Evolutionary conservation across 306 rosid species (phyloP).

Genomic region (Biancaea sappan): DNA sequence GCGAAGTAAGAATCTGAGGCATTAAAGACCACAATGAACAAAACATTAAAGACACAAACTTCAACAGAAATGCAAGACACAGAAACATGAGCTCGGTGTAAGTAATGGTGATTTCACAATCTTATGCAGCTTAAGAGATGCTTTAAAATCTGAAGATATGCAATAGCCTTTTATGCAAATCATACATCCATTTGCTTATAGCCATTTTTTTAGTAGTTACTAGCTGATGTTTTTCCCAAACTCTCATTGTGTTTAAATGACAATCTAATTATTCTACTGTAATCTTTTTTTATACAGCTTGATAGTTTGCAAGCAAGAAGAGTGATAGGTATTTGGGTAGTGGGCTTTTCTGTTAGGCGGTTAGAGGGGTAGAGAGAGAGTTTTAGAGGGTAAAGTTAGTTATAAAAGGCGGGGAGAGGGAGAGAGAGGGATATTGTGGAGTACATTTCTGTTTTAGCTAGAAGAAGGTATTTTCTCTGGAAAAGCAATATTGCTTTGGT

Average conservation of each 20-base stretch:
- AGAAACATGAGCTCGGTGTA: not conserved
- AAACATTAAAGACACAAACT: slow-evolving; percentile 26
- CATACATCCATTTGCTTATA: not conserved
- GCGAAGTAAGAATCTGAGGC: slow-evolving; percentile 13
- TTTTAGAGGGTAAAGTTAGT: too few species aligned
- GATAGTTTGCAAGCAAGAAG: not conserved
- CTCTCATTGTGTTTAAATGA: not conserved
- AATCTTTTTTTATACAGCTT: not conserved
- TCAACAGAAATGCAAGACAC: slow-evolving; percentile 21
- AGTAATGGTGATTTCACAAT: not conserved
- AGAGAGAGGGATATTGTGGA: too few species aligned
- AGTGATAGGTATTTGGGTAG: too few species aligned
- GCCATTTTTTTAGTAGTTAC: not conserved
- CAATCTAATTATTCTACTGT: not conserved
- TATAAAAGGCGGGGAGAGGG: too few species aligned
- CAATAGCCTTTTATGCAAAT: not conserved
- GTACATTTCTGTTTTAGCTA: too few species aligned
- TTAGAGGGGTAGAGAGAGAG: too few species aligned
- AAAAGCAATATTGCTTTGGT: too few species aligned
- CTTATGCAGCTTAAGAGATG: not conserved
- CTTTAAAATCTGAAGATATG: not conserved
- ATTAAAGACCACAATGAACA: slow-evolving; percentile 15
- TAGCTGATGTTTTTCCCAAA: not conserved
- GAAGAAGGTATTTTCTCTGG: too few species aligned
- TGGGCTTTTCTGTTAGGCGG: too few species aligned